Evolutionary conservation across 2,329 filamentous ascomycete species (phyloP), one percentile per base, ranked within the genome.

Genomic region (Penicillium sp.): DNA sequence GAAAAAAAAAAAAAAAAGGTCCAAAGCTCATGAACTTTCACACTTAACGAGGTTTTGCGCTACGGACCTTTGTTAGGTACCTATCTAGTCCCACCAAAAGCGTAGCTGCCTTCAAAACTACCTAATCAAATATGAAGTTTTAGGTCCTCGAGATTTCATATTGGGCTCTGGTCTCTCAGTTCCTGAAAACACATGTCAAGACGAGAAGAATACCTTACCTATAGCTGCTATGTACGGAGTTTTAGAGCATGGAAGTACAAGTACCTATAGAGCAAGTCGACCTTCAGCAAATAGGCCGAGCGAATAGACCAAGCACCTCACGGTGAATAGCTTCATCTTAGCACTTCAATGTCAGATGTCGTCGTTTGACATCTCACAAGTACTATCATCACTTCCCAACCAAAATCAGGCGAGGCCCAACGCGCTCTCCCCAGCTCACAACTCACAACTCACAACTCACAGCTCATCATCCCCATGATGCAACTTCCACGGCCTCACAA

Each of bases 381-480:
- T 18, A 40, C n/a, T 40, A 40, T 16, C 37, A 40, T 19, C 6
- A 40, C 37, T 19, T 2, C n/a, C 37, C 22, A 19, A 5, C 16
- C 47, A 18, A 35, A 44, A 10, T 13, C 37, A 13, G 19, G 11
- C 31, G 14, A 50, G 3, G 3, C 44, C 41, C n/a, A 40, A 33
- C 2, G 5, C 9, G 5, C 9, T 6, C 52, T n/a, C 22, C 33
- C 18, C 35, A 33, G 6, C n/a, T n/a, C 35, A 16, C 16, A 41
- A 31, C 35, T 7, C 27, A 1, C 46, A 5, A 5, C 18, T 27
- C 22, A 18, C 37, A n/a, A 2, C 24, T 31, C 22, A 58, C 27
- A 72, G 60, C 55, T 72, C 70, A 43, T 61, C 66, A 55, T 58
- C 67, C 11, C 62, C 64, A 43, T 66, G 63, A 4, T 61, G 66